A percentile compares a stretch with the other conserved stretches of the same genome.
These are phyloP conservation scores for Globisporangium nunn DNA, from an alignment of 352 stramenopile genomes.

Conservation along the genomic window DNA sequence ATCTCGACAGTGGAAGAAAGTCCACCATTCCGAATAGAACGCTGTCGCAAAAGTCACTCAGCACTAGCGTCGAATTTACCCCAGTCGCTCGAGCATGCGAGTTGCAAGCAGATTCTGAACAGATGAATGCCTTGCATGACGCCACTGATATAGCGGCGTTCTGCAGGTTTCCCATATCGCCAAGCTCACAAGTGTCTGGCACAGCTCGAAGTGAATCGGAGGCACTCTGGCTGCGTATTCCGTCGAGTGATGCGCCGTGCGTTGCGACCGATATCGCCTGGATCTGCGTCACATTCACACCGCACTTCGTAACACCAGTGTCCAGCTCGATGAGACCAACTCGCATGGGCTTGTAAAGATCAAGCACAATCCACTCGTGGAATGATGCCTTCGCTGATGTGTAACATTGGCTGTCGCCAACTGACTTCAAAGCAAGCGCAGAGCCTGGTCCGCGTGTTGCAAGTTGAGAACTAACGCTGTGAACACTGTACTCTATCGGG, in stretches of 20 bases:
- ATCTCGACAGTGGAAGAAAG: conserved; percentile 26
- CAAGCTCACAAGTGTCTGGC: conserved; percentile 18
- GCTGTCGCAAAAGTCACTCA: conserved; percentile 51
- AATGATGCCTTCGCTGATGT: conserved; percentile 25
- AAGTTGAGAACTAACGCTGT: conserved; percentile 57
- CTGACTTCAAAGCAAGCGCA: conserved; percentile 21
- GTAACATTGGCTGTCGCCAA: conserved; percentile 31
- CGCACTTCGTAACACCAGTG: conserved; percentile 30
- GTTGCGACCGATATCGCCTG: conserved; percentile 37
- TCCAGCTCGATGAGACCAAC: conserved; percentile 55
- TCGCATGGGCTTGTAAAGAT: conserved; percentile 26
- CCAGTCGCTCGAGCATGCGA: conserved; percentile 12
- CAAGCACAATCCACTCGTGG: conserved; percentile 67
- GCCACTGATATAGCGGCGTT: not conserved
- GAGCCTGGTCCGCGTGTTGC: conserved; percentile 27
- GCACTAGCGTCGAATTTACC: conserved; percentile 13
- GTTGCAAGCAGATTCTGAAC: conserved; percentile 24
- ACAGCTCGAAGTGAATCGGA: conserved; percentile 9
- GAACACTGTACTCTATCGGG: conserved; percentile 46
- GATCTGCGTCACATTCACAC: conserved; percentile 19
- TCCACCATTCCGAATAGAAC: conserved; percentile 32
- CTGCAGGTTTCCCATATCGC: conserved; percentile 10
- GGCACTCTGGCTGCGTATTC: conserved; percentile 16
- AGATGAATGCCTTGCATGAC: conserved; percentile 23
- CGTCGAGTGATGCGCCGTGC: conserved; percentile 27